Conservation (phyloP, 148 eudicot genomes). For the Pouteria glomerata region DNA sequence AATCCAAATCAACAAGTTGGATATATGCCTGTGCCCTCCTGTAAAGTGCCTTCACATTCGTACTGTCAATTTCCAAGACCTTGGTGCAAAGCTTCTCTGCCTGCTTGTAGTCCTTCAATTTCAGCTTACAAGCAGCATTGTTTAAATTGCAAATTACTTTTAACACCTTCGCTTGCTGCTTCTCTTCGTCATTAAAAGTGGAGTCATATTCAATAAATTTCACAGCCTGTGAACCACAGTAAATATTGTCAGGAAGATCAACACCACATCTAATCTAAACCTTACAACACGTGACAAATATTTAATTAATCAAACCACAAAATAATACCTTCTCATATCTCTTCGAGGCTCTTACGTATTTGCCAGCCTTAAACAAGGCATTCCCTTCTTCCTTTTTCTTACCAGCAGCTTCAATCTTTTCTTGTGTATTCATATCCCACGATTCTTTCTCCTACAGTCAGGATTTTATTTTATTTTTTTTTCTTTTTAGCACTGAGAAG, state of each 20-base stretch:
- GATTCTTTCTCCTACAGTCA: conserved; percentile 85
- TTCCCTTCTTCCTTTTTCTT: conserved; percentile 96
- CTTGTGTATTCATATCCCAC: conserved; percentile 87
- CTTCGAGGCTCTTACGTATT: conserved; percentile 76
- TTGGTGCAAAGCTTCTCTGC: conserved; percentile 92
- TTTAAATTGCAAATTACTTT: conserved; percentile 79
- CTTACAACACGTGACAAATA: too few relatives aligned
- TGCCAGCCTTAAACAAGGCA: conserved; percentile 70
- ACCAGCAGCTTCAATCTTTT: conserved; percentile 89
- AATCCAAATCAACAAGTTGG: conserved; percentile 67
- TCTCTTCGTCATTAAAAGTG: conserved; percentile 78
- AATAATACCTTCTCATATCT: conserved; percentile 98
- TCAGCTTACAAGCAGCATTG: conserved; percentile 92
- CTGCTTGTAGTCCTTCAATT: conserved; percentile 76
- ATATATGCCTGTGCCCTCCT: conserved; percentile 93
- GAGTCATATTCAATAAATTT: conserved; percentile 77
- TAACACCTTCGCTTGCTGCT: conserved; percentile 65
- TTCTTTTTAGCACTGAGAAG: background rate
- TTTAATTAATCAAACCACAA: too few relatives aligned
- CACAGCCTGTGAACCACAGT: conserved; percentile 45
- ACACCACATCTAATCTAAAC: too few relatives aligned
- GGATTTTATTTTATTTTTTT: too few relatives aligned
- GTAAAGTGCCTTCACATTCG: conserved; percentile 90
- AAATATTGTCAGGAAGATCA: too few relatives aligned
- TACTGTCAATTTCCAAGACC: conserved; percentile 80